A percentile compares a stretch with the other conserved stretches of the same genome.
phyloP scores from a whole-genome alignment of 768 basidiomycete genomes.

The Hericium erinaceus region DNA sequence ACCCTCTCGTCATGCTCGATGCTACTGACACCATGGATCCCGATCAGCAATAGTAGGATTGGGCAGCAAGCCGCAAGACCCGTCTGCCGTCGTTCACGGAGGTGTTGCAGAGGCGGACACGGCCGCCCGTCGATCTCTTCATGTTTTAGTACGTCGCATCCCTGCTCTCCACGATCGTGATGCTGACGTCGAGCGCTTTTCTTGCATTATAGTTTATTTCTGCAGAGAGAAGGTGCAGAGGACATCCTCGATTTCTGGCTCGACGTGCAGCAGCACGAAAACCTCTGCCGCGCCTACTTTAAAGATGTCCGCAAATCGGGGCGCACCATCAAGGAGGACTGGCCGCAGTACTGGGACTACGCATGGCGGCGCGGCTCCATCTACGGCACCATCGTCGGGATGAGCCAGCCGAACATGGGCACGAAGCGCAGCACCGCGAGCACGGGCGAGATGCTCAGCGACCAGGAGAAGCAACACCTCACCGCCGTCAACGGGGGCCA shows the following conservation, averaged over 20 bases:
- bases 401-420: slow-evolving; percentile 42
- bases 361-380: slow-evolving; percentile 88
- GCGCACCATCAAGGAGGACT: slow-evolving; percentile 87
- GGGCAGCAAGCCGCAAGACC: slow-evolving; percentile 60
- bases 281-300: slow-evolving; percentile 97
- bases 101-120: slow-evolving; percentile 82
- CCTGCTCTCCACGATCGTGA: background rate
- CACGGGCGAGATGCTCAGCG: slow-evolving; percentile 61
- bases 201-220: slow-evolving; percentile 58
- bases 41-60: slow-evolving; percentile 54
- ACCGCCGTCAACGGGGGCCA: slow-evolving; percentile 40
- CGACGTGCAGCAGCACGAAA: slow-evolving; percentile 98
- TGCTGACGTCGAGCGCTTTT: background rate
- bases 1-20: background rate
- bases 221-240: slow-evolving; percentile 92
- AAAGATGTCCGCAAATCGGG: slow-evolving; percentile 97
- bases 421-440: slow-evolving; percentile 77
- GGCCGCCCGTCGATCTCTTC: slow-evolving; percentile 95
- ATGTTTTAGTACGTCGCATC: slow-evolving; percentile 75
- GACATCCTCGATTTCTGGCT: slow-evolving; percentile 98
- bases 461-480: slow-evolving; percentile 57
- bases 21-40: slow-evolving; percentile 20
- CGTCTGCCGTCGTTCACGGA: slow-evolving; percentile 84
- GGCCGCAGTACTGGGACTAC: slow-evolving; percentile 97
- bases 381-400: slow-evolving; percentile 82